phyloP scores from a whole-genome alignment of 495 filamentous ascomycete species.

The Amniculicola lignicola region DNA sequence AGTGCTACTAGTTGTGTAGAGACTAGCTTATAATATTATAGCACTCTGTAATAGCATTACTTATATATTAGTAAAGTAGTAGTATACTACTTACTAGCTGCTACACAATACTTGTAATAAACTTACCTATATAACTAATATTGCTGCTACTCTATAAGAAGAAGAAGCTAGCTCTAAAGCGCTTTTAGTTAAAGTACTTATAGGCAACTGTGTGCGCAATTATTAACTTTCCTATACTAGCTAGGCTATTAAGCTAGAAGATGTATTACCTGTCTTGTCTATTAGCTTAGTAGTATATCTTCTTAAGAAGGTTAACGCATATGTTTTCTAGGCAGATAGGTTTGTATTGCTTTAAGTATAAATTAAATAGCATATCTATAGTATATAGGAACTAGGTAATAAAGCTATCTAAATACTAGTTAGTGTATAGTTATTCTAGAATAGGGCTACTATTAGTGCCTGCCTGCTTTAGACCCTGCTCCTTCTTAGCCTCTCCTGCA shows the following conservation, averaged over 20 bases:
- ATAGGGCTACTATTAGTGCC: too few relatives aligned
- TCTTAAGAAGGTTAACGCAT: conserved; percentile 30
- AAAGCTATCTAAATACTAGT: too few relatives aligned
- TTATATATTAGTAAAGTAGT: not conserved
- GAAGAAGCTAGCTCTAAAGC: conserved; percentile 38
- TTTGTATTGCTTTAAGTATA: too few relatives aligned
- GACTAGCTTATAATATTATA: conserved; percentile 5
- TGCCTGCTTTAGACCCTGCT: too few relatives aligned
- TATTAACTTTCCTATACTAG: conserved; percentile 25
- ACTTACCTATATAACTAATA: conserved; percentile 20
- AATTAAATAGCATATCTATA: too few relatives aligned
- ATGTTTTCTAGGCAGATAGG: too few relatives aligned
- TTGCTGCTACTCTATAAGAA: conserved; percentile 25
- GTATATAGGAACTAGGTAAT: too few relatives aligned
- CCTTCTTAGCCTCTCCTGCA: too few relatives aligned
- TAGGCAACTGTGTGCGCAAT: conserved; percentile 15
- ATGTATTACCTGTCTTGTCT: conserved; percentile 17
- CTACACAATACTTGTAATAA: conserved; percentile 33
- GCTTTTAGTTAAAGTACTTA: not conserved
- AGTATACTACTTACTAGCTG: conserved; percentile 23
- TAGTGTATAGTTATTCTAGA: too few relatives aligned
- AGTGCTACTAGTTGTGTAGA: conserved; percentile 7
- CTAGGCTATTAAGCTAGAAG: conserved; percentile 42
- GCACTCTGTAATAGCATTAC: conserved; percentile 9
- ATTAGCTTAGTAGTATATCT: conserved; percentile 32